Conservation (phyloP, 225 moss, liverwort and hornwort species). For the Pleurozium schreberi region DNA sequence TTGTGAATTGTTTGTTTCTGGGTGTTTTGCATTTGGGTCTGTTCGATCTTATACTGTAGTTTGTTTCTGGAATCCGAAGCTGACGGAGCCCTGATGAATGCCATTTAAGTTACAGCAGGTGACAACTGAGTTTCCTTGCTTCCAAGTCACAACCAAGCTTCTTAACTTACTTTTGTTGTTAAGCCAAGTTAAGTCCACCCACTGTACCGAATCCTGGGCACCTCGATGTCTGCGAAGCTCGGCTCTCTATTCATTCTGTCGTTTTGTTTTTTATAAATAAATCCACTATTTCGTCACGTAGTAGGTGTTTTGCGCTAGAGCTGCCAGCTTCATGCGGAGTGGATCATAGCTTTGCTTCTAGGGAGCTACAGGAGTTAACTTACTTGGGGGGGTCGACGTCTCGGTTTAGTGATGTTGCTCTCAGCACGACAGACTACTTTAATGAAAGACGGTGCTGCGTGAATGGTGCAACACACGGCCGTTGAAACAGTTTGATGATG, state of each 20-base stretch:
- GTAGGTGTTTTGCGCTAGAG: neutral
- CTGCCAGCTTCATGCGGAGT: neutral
- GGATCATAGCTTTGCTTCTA: neutral
- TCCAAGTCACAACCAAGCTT: neutral
- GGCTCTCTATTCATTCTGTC: conserved; percentile 4
- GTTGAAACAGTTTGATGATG: conserved; percentile 3
- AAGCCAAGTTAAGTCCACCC: neutral
- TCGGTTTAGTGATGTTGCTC: neutral
- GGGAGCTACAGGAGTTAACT: neutral
- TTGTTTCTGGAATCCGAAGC: neutral
- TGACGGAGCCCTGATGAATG: no score
- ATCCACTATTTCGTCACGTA: neutral
- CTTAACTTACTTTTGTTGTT: neutral
- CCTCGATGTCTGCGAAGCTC: conserved; percentile 17
- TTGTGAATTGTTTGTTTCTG: neutral
- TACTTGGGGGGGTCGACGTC: neutral
- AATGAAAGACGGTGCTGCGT: neutral
- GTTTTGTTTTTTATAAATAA: neutral
- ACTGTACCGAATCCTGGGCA: neutral
- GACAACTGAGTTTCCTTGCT: neutral
- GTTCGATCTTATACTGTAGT: no score
- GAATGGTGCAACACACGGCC: neutral
- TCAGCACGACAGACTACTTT: neutral
- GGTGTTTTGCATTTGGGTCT: neutral
- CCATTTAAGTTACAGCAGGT: neutral